A percentile compares a stretch with the other conserved stretches of the same genome.
Evolutionary conservation across 108 stramenopile species (phyloP).

Genomic region (Fistulifera pelliculosa): DNA sequence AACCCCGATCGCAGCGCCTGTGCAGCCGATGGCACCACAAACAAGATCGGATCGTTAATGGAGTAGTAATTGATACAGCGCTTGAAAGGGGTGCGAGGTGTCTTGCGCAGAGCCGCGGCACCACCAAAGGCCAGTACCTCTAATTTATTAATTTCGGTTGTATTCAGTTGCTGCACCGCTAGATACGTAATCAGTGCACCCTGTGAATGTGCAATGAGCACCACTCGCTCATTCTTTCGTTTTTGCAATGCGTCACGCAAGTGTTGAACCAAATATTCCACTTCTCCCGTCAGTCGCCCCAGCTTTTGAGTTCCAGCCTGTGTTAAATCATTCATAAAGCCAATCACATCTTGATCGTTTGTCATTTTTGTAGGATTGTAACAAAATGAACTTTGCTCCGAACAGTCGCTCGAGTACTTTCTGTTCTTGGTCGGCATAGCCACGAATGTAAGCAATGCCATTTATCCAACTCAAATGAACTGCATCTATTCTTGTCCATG

Average conservation of each 20-base stretch:
- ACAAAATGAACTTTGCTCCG: conserved; percentile 56
- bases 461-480: conserved; percentile 61
- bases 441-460: conserved; percentile 59
- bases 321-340: conserved; percentile 68
- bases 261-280: conserved; percentile 58
- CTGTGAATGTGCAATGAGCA: conserved; percentile 86
- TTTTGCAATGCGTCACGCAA: conserved; percentile 45
- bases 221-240: conserved; percentile 57
- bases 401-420: conserved; percentile 36
- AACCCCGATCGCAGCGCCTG: conserved; percentile 62
- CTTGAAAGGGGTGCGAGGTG: conserved; percentile 60
- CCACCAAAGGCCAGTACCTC: conserved; percentile 76
- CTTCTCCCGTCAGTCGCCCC: conserved; percentile 70
- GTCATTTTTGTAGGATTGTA: conserved; percentile 79
- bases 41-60: conserved; percentile 80
- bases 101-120: conserved; percentile 52
- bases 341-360: conserved; percentile 57
- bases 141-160: conserved; percentile 61
- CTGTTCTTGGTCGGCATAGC: conserved; percentile 57
- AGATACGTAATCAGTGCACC: conserved; percentile 77
- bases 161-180: conserved; percentile 53
- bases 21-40: conserved; percentile 61
- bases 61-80: conserved; percentile 84
- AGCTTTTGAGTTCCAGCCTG: conserved; percentile 77
- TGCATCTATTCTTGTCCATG: too few relatives aligned